Conservation (phyloP, 2,329 filamentous ascomycete genomes). For the Canariomyces notabilis region DNA sequence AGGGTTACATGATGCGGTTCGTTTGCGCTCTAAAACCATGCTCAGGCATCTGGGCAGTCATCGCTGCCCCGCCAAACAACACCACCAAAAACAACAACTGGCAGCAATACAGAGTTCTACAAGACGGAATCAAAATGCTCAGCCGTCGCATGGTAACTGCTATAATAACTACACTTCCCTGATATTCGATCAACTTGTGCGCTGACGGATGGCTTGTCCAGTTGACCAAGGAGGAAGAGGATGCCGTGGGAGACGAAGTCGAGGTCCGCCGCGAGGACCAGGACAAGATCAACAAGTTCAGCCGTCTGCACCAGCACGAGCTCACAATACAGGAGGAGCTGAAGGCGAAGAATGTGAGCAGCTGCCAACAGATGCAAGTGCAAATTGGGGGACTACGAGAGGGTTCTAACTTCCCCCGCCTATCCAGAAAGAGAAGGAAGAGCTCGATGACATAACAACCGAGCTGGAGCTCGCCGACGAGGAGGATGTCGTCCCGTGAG, state of each 20-base stretch:
- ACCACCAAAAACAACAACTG: too few species aligned
- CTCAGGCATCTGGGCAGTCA: too few species aligned
- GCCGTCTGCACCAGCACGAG: slow-evolving; percentile 84
- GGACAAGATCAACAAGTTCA: slow-evolving; percentile 98
- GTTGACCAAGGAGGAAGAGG: slow-evolving; percentile 94
- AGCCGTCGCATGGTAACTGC: neutral
- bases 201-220: slow-evolving; percentile 33
- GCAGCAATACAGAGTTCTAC: neutral
- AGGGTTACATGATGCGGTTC: too few species aligned
- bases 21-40: too few species aligned
- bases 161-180: neutral
- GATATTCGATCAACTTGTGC: neutral
- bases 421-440: slow-evolving; percentile 99
- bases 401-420: too few species aligned
- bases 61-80: too few species aligned
- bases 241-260: slow-evolving; percentile 70
- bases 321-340: slow-evolving; percentile 73
- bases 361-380: neutral
- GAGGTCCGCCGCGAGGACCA: slow-evolving; percentile 96
- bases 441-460: slow-evolving; percentile 84
- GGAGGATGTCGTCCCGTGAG: slow-evolving; percentile 86
- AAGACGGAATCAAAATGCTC: neutral
- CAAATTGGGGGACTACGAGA: too few species aligned
- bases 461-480: slow-evolving; percentile 95
- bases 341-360: slow-evolving; percentile 64